Percentiles rank a stretch among this genome's conserved stretches.
These are phyloP conservation scores for Emergomyces orientalis DNA, from an alignment of 2,329 filamentous ascomycete genomes.

Conservation along the genomic window DNA sequence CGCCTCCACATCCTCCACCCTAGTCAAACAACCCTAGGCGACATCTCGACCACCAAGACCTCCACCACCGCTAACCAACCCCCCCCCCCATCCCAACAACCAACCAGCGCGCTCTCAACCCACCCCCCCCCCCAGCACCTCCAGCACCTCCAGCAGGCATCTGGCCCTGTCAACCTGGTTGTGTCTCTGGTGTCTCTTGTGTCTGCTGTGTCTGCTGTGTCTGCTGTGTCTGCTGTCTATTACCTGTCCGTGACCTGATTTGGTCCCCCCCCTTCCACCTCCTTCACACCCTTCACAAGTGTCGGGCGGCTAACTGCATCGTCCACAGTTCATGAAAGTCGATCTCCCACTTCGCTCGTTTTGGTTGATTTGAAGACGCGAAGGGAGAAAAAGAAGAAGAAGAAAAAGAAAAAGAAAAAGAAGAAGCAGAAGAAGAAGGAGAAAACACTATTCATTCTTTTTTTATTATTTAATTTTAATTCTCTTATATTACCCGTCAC, in stretches of 20 bases:
- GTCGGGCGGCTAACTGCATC: constrained; percentile 1
- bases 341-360: neutral
- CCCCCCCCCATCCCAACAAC: neutral
- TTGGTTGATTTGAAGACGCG: neutral
- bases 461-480: neutral
- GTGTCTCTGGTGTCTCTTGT: too few relatives aligned
- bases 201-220: too few relatives aligned
- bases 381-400: neutral
- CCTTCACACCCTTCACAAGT: neutral
- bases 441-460: neutral
- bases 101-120: neutral
- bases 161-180: neutral
- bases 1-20: too few relatives aligned
- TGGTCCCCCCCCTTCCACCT: neutral
- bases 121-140: neutral
- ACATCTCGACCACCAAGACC: neutral
- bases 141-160: neutral
- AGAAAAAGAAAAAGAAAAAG: neutral
- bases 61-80: neutral
- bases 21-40: neutral
- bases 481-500: neutral
- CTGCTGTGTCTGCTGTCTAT: neutral
- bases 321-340: too few relatives aligned
- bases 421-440: too few relatives aligned
- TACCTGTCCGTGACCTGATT: neutral